phyloP scores from a whole-genome alignment of 2,329 filamentous ascomycete genomes.

The Microdochium nivale region DNA sequence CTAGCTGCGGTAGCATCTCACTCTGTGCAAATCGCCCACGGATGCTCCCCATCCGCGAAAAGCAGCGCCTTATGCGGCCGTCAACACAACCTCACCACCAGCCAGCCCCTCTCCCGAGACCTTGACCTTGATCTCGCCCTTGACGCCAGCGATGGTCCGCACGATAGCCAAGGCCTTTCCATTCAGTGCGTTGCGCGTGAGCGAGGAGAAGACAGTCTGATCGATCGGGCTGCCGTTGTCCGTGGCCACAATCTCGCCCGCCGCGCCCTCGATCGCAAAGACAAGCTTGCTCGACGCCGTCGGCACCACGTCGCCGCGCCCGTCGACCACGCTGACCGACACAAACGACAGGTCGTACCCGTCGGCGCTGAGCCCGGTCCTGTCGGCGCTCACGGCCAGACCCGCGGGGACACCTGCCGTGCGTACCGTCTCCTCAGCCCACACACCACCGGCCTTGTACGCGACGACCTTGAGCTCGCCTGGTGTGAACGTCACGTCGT shows the following conservation, averaged over 20 bases:
- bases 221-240: conserved; percentile 43
- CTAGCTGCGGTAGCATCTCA: too few relatives aligned
- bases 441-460: conserved; percentile 24
- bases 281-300: conserved; percentile 29
- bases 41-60: too few relatives aligned
- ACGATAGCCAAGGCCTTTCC: conserved; percentile 32
- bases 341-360: conserved; percentile 38
- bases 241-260: conserved; percentile 37
- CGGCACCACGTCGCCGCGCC: conserved; percentile 31
- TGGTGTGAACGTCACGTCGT: not conserved
- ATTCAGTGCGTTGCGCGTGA: conserved; percentile 28
- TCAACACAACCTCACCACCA: conserved; percentile 5
- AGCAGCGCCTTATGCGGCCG: not conserved
- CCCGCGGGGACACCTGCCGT: conserved; percentile 32
- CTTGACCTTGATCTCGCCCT: conserved; percentile 14
- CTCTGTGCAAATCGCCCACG: too few relatives aligned
- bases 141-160: conserved; percentile 13
- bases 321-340: conserved; percentile 34
- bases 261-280: conserved; percentile 30
- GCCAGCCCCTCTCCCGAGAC: conserved; percentile 10
- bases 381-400: conserved; percentile 35
- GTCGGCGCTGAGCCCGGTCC: conserved; percentile 26
- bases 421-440: conserved; percentile 22
- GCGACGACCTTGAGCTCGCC: conserved; percentile 37
- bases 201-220: conserved; percentile 30